Base-by-base conservation (phyloP, 75 land plant genomes). In the Ceratopteris richardii region DNA sequence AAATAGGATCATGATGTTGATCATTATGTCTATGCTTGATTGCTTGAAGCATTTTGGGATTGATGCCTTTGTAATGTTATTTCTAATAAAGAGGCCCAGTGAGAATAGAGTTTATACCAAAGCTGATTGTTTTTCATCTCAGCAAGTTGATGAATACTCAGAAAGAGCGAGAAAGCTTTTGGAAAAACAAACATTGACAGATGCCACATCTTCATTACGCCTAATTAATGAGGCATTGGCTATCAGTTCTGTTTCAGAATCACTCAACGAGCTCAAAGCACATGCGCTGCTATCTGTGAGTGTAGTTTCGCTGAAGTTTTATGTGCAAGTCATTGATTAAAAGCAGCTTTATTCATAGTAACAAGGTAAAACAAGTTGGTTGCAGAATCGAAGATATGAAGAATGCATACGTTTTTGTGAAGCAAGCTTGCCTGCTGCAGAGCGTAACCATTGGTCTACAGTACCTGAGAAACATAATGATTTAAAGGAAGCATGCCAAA, bases 221-320 rank as follows among this genome's bases (percentile, higher is more conserved):
- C 9, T 83, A 7, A 70, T 86, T 39, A 73, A 66, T 66, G 91
- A 86, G 64, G 96, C 88, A 50, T 58, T 88, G 46, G 39, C 51
- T 23, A 71, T 77, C 46, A 77, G 91, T 56, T 64, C 78, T 2
- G 62, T 69, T 48, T 89, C 99, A 28, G 99, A 94, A 56, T 71
- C 56, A 23, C 65, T 90, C 62, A 60, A 86, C 14, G 78, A 84
- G 73, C 63, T 83, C 72, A 94, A 90, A 75, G 91, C 80, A 18
- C 77, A 66, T 33, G 74, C 69, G 24, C 80, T 88, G 41, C 65
- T 94, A 43, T 37, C 56, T 70, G 94, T 89, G 29, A 47, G 70
- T 67, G 12, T 16, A 26, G n/a, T 42, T 29, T 51, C n/a, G 3
- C 21, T 58, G 17, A 20, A 46, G 3, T 46, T 2, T 17, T 3